Evolutionary conservation across 495 filamentous ascomycete species (phyloP), one percentile per base, ranked within the genome.

Genomic region (Podospora appendiculata): DNA sequence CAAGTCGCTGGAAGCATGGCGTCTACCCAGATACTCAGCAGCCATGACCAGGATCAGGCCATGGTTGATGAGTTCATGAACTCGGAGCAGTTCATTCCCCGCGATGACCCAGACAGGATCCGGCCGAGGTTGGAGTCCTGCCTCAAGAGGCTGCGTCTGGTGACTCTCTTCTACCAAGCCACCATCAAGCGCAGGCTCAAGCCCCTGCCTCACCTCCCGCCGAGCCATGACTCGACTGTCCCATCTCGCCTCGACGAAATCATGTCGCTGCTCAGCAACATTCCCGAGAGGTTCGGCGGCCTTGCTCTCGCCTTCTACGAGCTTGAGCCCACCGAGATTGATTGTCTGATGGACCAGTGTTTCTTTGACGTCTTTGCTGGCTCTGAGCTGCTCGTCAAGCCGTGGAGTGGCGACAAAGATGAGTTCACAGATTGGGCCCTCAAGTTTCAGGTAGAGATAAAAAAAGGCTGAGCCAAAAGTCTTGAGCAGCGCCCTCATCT

Each of bases 101-200:
- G 69, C 19, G 74, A 76, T 32, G 75, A 83, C 48, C 72, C 72
- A 4, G 65, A 83, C 33, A 72, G 69, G 53, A 75, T 86, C 45
- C 70, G 76, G 13, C 69, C 67, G n/a, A 68, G 79, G 34, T 68
- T 85, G 34, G 79, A 83, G n/a, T 70, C 69, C 6, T 74, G 78
- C 17, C 55, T 81, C 16, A 79, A 73, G 63, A 71, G 74, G 52
- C 59, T 86, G 35, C 81, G 81, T 41, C 71, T 82, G 46, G 73
- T 80, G 3, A 75, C 71, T 4, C 55, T 81, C 34, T 67, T 86
- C 47, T 86, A 85, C 58, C 66, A 79, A 38, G 83, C 84, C 11
- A 61, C 81, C 14, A 62, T 76, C 33, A 86, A 86, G 68, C 68
- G 82, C 32, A 69, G 84, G 40, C 61, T 86, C 38, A 81, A 79